Base-by-base conservation (phyloP, 2,329 filamentous ascomycete genomes). In the Beauveria sp. region DNA sequence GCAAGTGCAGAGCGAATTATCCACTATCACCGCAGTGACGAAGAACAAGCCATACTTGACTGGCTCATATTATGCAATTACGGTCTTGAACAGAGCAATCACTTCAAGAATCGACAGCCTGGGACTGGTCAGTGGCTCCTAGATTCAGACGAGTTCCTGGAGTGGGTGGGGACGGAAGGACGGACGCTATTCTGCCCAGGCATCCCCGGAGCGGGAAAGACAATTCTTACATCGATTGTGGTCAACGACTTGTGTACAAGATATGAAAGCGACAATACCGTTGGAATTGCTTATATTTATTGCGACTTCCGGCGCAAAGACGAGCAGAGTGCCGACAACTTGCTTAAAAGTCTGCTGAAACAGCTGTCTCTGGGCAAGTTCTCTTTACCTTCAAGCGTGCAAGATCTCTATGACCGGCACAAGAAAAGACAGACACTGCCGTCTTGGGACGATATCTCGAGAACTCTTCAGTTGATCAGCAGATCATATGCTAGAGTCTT, bases 231-330 rank as follows among this genome's bases (percentile, higher is more conserved):
- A 30, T 61, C 44, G 12, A 55, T 50, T 30, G 34, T 61, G 3
- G 24, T 61, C 28, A 16, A 55, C 9, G 10, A 55, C n/a, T 24
- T 61, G 4, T 18, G n/a, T 5, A 59, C 26, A 0, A 43, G 34
- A 2, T 72, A 70, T 44, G 6, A n/a, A n/a, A 28, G 3, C 16
- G 37, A 40, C 10, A 16, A 16, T 16, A 50, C 5, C 26, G 26
- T 75, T 30, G 74, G 74, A 0, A 68, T 83, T 20, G 76, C 74
- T 0, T 82, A 76, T 28, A n/a, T 81, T 0, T 84, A 79, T 55
- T 79, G 73, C 67, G 76, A 78, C 57, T 80, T 76, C 62, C 67
- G 67, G n/a, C 68, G 67, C 3, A 64, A 73, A 8, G 60, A 72
- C 0, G 70, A 79, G n/a, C 78, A 81, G 54, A 72, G 7, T 28